Conservation (phyloP, 2,329 filamentous ascomycete genomes). For the Hymenoscyphus infarciens region DNA sequence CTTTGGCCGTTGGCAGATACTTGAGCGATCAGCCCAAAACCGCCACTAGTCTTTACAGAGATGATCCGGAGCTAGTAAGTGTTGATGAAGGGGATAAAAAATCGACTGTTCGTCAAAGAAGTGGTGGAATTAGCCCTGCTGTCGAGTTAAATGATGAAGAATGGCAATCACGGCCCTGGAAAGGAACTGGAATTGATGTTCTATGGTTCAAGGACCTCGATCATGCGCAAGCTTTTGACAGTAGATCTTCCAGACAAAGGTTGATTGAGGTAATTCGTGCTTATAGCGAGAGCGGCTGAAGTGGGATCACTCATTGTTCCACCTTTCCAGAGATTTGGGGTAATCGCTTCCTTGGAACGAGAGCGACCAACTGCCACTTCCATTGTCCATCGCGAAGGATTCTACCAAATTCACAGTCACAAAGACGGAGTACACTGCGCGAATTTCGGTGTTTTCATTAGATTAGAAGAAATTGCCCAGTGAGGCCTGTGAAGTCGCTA, state of each 20-base stretch:
- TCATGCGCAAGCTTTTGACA: constrained; percentile 53
- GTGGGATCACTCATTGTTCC: not conserved
- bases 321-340: not conserved
- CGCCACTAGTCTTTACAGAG: constrained; percentile 9
- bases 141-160: constrained; percentile 26
- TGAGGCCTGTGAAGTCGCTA: not conserved
- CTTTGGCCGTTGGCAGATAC: constrained; percentile 50
- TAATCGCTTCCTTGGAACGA: not conserved
- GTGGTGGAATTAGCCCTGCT: constrained; percentile 24
- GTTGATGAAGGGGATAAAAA: constrained; percentile 16
- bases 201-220: constrained; percentile 54
- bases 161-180: constrained; percentile 35
- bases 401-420: not conserved
- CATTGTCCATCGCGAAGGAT: not conserved
- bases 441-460: not conserved
- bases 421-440: not conserved
- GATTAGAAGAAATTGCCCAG: not conserved
- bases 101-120: constrained; percentile 5
- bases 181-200: constrained; percentile 40
- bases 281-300: constrained; percentile 26
- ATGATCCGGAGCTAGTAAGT: constrained; percentile 23
- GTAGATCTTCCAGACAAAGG: constrained; percentile 32
- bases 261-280: constrained; percentile 34
- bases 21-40: constrained; percentile 34
- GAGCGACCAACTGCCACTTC: not conserved